Conservation (phyloP, 2,329 filamentous ascomycete genomes). For the Alternaria tenuissima region DNA sequence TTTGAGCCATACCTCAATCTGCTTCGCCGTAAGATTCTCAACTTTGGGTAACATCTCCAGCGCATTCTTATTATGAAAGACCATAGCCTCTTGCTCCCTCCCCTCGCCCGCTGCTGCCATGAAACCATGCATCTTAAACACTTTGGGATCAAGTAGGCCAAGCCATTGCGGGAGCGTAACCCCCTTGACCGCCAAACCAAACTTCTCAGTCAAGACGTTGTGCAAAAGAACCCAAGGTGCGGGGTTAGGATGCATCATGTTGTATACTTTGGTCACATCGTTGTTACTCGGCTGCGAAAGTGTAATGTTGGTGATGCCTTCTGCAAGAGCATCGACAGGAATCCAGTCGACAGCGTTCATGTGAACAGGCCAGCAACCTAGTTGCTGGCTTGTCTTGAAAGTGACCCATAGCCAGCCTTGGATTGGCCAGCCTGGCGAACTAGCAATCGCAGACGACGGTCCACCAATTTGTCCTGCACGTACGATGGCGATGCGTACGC, state of each 20-base stretch:
- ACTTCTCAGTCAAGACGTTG: neutral
- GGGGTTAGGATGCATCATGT: constrained; percentile 8
- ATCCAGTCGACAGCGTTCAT: constrained; percentile 9
- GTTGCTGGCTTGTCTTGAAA: neutral
- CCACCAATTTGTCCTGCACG: neutral
- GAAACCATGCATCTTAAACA: constrained; percentile 2
- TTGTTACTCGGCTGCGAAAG: neutral
- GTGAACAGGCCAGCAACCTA: neutral
- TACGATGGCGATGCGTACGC: neutral
- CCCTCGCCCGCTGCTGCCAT: neutral
- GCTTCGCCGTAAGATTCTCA: neutral
- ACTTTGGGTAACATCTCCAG: neutral
- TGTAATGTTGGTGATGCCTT: neutral
- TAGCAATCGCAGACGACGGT: neutral
- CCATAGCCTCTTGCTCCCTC: neutral
- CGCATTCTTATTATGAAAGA: neutral
- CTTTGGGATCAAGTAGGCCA: neutral
- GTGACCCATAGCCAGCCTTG: neutral
- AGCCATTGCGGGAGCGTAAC: constrained; percentile 1
- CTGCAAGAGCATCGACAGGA: neutral
- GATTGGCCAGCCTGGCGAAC: neutral
- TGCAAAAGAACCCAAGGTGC: neutral
- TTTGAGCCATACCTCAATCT: neutral
- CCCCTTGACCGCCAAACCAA: neutral
- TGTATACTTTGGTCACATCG: neutral